These are phyloP conservation scores for Colletotrichum sp. DNA, from an alignment of 2,329 filamentous ascomycete genomes.

Conservation along the genomic window DNA sequence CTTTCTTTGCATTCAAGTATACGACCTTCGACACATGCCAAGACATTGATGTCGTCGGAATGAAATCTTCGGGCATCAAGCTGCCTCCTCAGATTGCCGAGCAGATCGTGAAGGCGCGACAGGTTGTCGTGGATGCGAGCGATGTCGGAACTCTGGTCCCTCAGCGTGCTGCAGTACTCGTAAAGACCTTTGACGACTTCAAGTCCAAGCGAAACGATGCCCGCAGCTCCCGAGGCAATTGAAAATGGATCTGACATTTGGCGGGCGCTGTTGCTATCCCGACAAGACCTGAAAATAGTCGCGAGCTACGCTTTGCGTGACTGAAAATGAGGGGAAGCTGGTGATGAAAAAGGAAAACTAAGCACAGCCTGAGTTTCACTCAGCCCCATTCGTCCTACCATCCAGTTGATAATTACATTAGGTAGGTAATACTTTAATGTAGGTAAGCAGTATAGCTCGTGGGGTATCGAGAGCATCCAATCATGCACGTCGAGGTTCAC, in stretches of 20 bases:
- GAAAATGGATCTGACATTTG: neutral
- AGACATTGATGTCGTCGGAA: conserved; percentile 25
- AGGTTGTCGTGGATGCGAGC: conserved; percentile 26
- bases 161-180: conserved; percentile 34
- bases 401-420: too few species aligned
- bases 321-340: too few species aligned
- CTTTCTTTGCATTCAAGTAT: conserved; percentile 28
- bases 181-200: conserved; percentile 34
- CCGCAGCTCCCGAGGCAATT: conserved; percentile 29
- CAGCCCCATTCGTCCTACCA: too few species aligned
- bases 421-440: neutral
- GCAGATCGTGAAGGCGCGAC: conserved; percentile 18
- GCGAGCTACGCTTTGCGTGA: too few species aligned
- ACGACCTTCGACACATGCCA: neutral
- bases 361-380: too few species aligned
- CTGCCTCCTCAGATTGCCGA: neutral
- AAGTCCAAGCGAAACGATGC: conserved; percentile 40
- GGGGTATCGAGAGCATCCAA: accelerated
- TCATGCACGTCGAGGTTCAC: accelerated
- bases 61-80: conserved; percentile 22
- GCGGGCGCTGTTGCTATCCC: neutral
- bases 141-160: conserved; percentile 28
- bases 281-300: neutral
- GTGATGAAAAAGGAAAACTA: too few species aligned
- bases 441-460: neutral